Base-by-base conservation (phyloP, 495 filamentous ascomycete species). In the Lentithecium fluviatile region DNA sequence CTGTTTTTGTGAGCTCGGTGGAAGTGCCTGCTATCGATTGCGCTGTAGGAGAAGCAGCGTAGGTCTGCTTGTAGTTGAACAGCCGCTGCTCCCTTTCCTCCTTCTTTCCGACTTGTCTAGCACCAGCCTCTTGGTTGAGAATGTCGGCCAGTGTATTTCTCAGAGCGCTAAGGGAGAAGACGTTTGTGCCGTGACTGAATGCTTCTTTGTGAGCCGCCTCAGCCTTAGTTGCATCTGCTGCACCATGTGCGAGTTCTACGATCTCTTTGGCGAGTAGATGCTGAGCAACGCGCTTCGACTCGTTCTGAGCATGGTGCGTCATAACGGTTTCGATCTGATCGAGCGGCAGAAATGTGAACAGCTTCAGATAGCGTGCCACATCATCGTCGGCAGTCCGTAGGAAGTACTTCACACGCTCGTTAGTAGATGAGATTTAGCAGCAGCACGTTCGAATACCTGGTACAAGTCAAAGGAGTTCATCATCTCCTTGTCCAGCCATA, bases 391-490 rank as follows among this genome's bases (percentile, higher is more conserved):
- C 77, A 0, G 85, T 87, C n/a, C 88, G 82, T 29, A 96, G 78
- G 58, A 97, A 94, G 78, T 89, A 97, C 80, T 24, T 4, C 21
- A 15, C n/a, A 55, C 7, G 12, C 37, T 12, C 1, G 26, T 26
- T 52, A 38, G 7, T n/a, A n/a, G n/a, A n/a, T n/a, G n/a, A n/a
- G n/a, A n/a, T n/a, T n/a, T n/a, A n/a, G n/a, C n/a, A n/a, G n/a
- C n/a, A n/a, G n/a, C n/a, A n/a, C n/a, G n/a, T n/a, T n/a, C n/a
- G 62, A 68, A 25, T 71, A 86, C 85, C 69, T 85, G 83, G 72
- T 97, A 97, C 2, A 97, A 79, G 58, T 97, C 89, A 64, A 92
- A 97, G 0, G 83, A 74, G 21, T 81, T 84, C 0, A 93, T 96
- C 80, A 88, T 81, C 63, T 84, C 84, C 52, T 75, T 79, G 71